Conservation (phyloP, 2,329 filamentous ascomycete species). For the Lachnellula cervina region DNA sequence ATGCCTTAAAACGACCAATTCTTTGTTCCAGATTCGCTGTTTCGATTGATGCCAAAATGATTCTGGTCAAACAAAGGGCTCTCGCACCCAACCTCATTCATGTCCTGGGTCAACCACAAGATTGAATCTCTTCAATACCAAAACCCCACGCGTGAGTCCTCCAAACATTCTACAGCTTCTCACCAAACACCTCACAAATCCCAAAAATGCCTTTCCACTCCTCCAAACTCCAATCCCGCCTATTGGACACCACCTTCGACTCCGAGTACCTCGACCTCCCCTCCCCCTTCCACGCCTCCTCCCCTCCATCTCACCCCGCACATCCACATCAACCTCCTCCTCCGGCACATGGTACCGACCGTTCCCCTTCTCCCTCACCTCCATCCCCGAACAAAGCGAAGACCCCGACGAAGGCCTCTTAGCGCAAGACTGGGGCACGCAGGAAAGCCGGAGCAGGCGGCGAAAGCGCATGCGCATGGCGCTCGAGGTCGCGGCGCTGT, state of each 20-base stretch:
- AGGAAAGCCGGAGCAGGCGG: not conserved
- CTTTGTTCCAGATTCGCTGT: too few species aligned
- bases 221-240: constrained; percentile 14
- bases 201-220: constrained; percentile 19
- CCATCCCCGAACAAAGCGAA: not conserved
- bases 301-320: constrained; percentile 1
- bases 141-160: too few species aligned
- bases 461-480: not conserved
- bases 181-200: not conserved
- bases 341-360: not conserved
- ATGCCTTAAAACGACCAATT: too few species aligned
- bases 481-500: not conserved
- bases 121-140: too few species aligned
- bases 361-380: not conserved
- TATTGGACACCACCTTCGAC: constrained; percentile 8
- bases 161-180: too few species aligned
- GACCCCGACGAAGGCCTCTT: not conserved
- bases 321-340: not conserved
- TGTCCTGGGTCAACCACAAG: too few species aligned
- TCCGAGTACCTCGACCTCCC: not conserved
- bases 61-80: too few species aligned
- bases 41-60: too few species aligned
- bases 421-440: too few species aligned
- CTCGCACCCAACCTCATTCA: too few species aligned
- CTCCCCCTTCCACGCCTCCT: not conserved